phyloP scores from a whole-genome alignment of 441 rosid species.

The Erodium trifolium region DNA sequence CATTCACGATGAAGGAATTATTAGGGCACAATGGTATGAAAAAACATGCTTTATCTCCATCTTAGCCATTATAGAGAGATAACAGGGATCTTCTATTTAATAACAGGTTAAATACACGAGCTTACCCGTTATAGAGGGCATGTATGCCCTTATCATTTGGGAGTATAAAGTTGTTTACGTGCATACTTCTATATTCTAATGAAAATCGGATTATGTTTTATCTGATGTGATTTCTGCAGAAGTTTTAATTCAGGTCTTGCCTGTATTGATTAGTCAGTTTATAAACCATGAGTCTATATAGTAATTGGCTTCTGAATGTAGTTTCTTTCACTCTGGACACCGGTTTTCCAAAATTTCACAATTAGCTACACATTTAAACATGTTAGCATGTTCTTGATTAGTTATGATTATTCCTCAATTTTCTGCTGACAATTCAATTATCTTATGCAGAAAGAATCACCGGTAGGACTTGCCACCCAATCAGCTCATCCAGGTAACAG shows the following conservation, averaged over 20 bases:
- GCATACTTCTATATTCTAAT: too few species aligned
- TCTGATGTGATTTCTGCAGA: neutral
- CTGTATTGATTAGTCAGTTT: neutral
- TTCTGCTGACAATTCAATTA: neutral
- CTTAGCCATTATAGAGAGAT: too few species aligned
- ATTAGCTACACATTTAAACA: neutral
- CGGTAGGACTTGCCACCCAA: neutral
- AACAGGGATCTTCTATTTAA: too few species aligned
- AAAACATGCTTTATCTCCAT: too few species aligned
- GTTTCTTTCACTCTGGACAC: neutral
- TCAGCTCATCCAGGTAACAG: neutral
- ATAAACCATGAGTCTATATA: too few species aligned
- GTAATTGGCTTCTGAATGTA: neutral
- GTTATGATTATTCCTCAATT: neutral
- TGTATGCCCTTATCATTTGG: too few species aligned
- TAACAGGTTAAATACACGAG: too few species aligned
- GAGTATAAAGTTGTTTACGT: too few species aligned
- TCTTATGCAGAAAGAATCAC: conserved; percentile 5
- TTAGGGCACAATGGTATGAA: too few species aligned
- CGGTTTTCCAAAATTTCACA: too few species aligned
- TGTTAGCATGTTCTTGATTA: neutral
- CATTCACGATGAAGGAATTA: too few species aligned
- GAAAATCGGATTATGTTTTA: neutral
- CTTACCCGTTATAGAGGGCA: too few species aligned
- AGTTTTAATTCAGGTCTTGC: neutral